These are phyloP conservation scores for Cutaneotrichosporon arboriforme DNA, from an alignment of 1,284 basidiomycete genomes.

Conservation along the genomic window DNA sequence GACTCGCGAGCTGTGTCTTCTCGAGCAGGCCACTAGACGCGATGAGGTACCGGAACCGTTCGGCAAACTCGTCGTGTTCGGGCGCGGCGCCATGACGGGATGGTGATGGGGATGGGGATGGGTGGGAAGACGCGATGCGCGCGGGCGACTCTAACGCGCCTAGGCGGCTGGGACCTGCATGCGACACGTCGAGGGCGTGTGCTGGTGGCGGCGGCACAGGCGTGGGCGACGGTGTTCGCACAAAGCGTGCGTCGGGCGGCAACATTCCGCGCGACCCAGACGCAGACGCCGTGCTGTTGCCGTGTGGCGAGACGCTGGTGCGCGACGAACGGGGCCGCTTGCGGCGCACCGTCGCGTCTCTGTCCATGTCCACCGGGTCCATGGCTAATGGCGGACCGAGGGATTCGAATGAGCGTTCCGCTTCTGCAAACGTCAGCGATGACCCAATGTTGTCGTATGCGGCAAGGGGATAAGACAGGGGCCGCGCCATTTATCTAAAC, in stretches of 20 bases:
- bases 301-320: neutral
- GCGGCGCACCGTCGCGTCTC: constrained; percentile 1
- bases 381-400: constrained; percentile 5
- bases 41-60: constrained; percentile 41
- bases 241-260: no score
- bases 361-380: no score
- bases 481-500: neutral
- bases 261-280: no score
- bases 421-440: constrained; percentile 9
- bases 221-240: neutral
- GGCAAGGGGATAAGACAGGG: neutral
- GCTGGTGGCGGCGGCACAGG: neutral
- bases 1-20: constrained; percentile 12
- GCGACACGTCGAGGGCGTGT: neutral
- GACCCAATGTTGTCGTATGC: no score
- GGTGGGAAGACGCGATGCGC: neutral
- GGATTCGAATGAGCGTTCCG: constrained; percentile 16
- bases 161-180: constrained; percentile 1
- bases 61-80: constrained; percentile 26
- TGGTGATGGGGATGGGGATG: no score
- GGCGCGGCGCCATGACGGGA: neutral
- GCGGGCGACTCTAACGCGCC: neutral
- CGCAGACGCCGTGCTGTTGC: no score
- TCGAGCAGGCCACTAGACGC: constrained; percentile 40
- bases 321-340: neutral